Conservation (phyloP, 129 eudicot species). For the Helianthus tuberosus region DNA sequence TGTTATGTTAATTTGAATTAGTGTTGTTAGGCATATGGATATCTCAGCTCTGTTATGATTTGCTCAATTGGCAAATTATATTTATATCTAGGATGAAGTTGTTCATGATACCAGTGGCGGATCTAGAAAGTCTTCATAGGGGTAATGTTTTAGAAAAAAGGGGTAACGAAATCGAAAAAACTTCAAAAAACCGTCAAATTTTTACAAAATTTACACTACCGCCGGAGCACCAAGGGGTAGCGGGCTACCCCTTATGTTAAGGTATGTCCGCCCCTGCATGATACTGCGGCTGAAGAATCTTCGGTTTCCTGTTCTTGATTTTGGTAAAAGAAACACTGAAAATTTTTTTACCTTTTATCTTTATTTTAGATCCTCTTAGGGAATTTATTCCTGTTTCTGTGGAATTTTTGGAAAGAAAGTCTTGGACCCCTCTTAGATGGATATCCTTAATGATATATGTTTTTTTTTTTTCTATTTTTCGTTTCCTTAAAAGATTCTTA, state of each 20-base stretch:
- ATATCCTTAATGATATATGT: neutral
- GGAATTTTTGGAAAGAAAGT: neutral
- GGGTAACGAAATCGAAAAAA: too few relatives aligned
- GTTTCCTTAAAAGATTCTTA: slow-evolving; percentile 6
- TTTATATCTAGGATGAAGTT: too few relatives aligned
- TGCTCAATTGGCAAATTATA: neutral
- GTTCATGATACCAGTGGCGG: too few relatives aligned
- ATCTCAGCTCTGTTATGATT: neutral
- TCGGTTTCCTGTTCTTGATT: neutral
- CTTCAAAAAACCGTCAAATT: too few relatives aligned
- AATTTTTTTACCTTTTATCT: neutral
- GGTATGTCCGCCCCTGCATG: too few relatives aligned
- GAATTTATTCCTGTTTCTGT: neutral
- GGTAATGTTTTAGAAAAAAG: too few relatives aligned
- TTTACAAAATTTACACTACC: too few relatives aligned
- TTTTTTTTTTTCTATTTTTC: neutral
- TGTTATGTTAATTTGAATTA: neutral
- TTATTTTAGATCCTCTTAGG: neutral
- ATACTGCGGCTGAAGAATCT: neutral
- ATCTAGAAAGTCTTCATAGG: too few relatives aligned
- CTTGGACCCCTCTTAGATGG: neutral
- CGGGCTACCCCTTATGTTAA: too few relatives aligned
- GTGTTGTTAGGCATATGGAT: neutral
- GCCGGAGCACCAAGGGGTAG: too few relatives aligned
- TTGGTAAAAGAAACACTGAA: neutral